A percentile compares a stretch with the other conserved stretches of the same genome.
phyloP scores from a whole-genome alignment of 2,329 filamentous ascomycete species.

The Eutypella sp. region DNA sequence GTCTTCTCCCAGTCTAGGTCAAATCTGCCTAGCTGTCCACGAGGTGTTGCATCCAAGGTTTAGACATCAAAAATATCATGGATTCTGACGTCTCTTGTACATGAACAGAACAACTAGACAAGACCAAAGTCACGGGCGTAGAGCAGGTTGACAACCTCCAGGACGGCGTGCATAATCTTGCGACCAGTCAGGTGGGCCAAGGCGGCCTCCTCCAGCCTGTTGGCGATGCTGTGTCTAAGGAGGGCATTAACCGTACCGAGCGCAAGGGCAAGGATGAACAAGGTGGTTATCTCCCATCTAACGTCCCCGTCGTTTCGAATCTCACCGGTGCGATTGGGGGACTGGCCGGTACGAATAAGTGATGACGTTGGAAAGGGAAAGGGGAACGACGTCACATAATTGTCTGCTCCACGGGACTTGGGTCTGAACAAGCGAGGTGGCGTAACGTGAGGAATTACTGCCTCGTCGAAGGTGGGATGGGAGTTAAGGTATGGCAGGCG shows the following conservation, averaged over 20 bases:
- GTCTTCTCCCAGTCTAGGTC: too few relatives aligned
- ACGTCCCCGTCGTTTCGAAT: slow-evolving; percentile 12
- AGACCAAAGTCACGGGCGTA: slow-evolving; percentile 65
- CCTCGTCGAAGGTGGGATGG: too few relatives aligned
- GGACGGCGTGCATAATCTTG: slow-evolving; percentile 60
- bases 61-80: background rate
- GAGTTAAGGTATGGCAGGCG: too few relatives aligned
- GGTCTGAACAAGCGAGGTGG: too few relatives aligned
- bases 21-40: too few relatives aligned
- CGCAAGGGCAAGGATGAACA: slow-evolving; percentile 58
- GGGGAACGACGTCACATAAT: background rate
- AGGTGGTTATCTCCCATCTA: slow-evolving; percentile 39
- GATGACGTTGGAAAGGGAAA: background rate
- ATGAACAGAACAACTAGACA: slow-evolving; percentile 58
- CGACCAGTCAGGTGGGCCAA: slow-evolving; percentile 59
- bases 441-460: too few relatives aligned
- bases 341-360: background rate
- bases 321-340: background rate
- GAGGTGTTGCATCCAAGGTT: too few relatives aligned
- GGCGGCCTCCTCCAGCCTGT: slow-evolving; percentile 62
- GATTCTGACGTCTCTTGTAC: background rate
- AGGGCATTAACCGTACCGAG: slow-evolving; percentile 62
- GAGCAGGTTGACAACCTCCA: slow-evolving; percentile 64
- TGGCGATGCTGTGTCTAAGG: slow-evolving; percentile 57
- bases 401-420: too few relatives aligned